Percentiles rank a stretch among this genome's conserved stretches.
Evolutionary conservation across 148 eudicot genomes (phyloP).

Genomic region (Rhododendron griersonianum): DNA sequence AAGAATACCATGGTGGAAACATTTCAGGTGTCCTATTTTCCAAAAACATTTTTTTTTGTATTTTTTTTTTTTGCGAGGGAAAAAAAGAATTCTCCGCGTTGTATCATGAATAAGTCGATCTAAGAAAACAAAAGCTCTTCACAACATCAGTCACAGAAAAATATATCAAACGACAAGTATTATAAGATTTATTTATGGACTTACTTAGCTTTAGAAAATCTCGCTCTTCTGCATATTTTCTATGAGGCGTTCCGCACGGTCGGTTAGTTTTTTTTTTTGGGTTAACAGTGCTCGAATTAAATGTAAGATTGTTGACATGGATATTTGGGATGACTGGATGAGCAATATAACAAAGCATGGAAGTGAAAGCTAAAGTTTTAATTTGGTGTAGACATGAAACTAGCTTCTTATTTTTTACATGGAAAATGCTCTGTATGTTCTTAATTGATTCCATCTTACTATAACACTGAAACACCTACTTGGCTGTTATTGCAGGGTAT

Average conservation of each 20-base stretch:
- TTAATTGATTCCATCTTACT: neutral
- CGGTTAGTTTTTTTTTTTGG: no score
- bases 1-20: neutral
- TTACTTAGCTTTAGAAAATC: neutral
- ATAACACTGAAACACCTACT: neutral
- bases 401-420: neutral
- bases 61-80: neutral
- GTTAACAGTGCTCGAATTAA: neutral
- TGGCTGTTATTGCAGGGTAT: slow-evolving; percentile 3
- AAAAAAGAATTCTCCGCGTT: neutral
- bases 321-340: neutral
- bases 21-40: neutral
- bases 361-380: neutral
- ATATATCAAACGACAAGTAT: neutral
- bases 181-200: no score
- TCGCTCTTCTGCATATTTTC: no score
- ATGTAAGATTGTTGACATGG: neutral
- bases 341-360: neutral
- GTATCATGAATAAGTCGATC: neutral
- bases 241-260: no score
- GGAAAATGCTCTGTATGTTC: neutral
- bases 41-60: neutral
- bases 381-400: neutral
- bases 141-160: neutral
- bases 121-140: neutral